Base-by-base conservation (phyloP, 192 early-diverging fungal species). In the Mortierella claussenii region DNA sequence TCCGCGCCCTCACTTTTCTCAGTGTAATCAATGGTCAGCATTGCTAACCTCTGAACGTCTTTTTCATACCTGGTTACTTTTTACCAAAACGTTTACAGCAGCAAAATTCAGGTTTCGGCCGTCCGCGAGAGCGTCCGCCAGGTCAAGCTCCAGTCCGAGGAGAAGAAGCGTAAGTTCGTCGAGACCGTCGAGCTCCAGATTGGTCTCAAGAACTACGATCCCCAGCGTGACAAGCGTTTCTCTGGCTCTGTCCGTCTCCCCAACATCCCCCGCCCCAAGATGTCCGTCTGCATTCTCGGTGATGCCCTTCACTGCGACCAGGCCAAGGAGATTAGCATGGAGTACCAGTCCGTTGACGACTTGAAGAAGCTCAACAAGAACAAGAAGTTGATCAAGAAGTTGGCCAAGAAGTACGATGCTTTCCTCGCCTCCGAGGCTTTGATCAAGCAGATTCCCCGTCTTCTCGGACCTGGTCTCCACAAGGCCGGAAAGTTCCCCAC, bases 351-450 rank as follows among this genome's bases (percentile, higher is more conserved):
- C 49, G 96, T 96, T 73, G 96, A 98, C 43, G 96, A 98, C 90
- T 86, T 98, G 79, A 98, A 98, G 94, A 98, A 98, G 89, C 88
- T 97, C 69, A 97, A 98, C 92, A 98, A 98, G 93, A 98, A 98
- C 93, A 98, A 98, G 92, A 97, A 98, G 94, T 86, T 93, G 58
- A 95, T 98, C 87, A 98, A 98, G 93, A 98, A 97, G 90, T 91
- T 98, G 64, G 96, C 96, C 82, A 96, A 94, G 90, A 96, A 95
- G 84, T 95, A 95, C 85, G 95, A 98, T 87, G 95, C 96, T 65
- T 98, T 98, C 91, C 81, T 98, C 32, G 96, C 96, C 30, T 97
- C 95, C 57, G 96, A 98, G 81, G 91, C 93, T 55, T 86, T 98
- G 64, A 98, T 98, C 88, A 98, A 98, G 92, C 96, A 98, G 87